Evolutionary conservation across 1,284 basidiomycete species (phyloP), one percentile per base, ranked within the genome.

Genomic region (Phlebopus sp.): DNA sequence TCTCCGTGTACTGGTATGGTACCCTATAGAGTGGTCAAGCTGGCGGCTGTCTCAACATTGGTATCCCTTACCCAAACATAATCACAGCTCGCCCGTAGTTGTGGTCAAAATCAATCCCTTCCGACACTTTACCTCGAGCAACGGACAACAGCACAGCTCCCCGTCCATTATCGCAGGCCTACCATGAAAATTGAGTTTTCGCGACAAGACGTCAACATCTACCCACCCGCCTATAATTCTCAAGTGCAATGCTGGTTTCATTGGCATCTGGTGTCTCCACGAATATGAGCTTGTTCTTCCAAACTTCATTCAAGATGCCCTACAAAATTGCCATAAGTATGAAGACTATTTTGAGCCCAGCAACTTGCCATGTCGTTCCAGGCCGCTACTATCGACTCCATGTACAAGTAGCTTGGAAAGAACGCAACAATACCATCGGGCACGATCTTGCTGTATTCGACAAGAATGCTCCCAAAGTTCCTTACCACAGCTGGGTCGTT

Each of bases 81-180:
- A 99, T 93, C 62, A 99, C 97, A 56, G 97, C 97, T 46, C 97
- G 83, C 6, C 97, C 97, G 65, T 99, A 99, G 66, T 97, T 96
- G 69, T 99, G 97, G 68, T 99, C 97, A 63, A 99, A 99, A 82
- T 99, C 97, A 64, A 99, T 99, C 5, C 97, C 97, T 72, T 99
- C 97, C 0, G 97, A 99, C 0, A 99, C 97, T 69, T 99, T 99
- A 6, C 97, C 97, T 76, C 97, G 84, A 17, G 97, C 97, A 37
- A 99, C 97, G 18, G 96, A 98, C 18, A 99, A 77, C 35, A 99
- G 74, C 34, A 99, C 95, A 6, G 97, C 97, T 0, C 97, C 97
- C 46, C 97, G 84, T 18, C 97, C 97, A 64, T 99, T 99, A 70
- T 99, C 95, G 67, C 97, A 99, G 23, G 97, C 97, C 91, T 95